Evolutionary conservation across 768 basidiomycete genomes (phyloP).

Genomic region (Russula sp.): DNA sequence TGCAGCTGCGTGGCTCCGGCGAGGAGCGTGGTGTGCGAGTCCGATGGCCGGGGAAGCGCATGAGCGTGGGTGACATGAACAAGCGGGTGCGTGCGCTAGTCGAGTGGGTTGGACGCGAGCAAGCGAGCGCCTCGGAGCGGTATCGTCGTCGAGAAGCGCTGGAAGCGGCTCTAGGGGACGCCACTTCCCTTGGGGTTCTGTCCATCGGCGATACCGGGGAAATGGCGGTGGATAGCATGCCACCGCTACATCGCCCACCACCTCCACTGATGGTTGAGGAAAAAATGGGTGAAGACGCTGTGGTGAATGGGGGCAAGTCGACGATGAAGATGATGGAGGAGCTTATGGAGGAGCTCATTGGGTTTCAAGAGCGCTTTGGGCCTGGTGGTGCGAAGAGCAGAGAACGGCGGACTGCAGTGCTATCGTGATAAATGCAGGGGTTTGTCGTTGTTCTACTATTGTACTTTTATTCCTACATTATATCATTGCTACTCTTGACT

Average conservation of each 20-base stretch:
- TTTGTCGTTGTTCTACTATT: conserved; percentile 1
- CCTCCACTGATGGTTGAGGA: conserved; percentile 23
- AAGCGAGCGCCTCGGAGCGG: conserved; percentile 68
- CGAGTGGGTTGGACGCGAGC: conserved; percentile 90
- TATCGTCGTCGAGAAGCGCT: conserved; percentile 61
- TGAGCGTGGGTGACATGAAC: conserved; percentile 96
- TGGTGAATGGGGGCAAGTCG: conserved; percentile 17
- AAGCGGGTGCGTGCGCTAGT: conserved; percentile 86
- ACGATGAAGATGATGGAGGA: conserved; percentile 88
- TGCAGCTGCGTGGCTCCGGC: conserved; percentile 55
- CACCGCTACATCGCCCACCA: conserved; percentile 19
- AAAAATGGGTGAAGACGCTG: conserved; percentile 5
- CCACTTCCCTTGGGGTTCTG: conserved; percentile 5
- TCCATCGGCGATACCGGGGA: conserved; percentile 24
- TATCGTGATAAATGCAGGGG: conserved; percentile 23
- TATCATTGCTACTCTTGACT: conserved; percentile 12
- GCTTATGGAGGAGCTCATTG: conserved; percentile 82
- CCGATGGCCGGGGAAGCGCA: conserved; percentile 89
- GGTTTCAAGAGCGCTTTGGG: conserved; percentile 85
- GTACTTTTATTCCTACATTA: conserved; percentile 23
- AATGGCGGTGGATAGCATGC: conserved; percentile 31
- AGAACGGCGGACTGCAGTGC: conserved; percentile 29
- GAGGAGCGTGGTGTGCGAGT: conserved; percentile 77
- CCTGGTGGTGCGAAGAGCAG: conserved; percentile 40
- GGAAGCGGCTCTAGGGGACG: conserved; percentile 41